phyloP scores from a whole-genome alignment of 2,329 filamentous ascomycete genomes.

The Beauveria scarabaeidicola region DNA sequence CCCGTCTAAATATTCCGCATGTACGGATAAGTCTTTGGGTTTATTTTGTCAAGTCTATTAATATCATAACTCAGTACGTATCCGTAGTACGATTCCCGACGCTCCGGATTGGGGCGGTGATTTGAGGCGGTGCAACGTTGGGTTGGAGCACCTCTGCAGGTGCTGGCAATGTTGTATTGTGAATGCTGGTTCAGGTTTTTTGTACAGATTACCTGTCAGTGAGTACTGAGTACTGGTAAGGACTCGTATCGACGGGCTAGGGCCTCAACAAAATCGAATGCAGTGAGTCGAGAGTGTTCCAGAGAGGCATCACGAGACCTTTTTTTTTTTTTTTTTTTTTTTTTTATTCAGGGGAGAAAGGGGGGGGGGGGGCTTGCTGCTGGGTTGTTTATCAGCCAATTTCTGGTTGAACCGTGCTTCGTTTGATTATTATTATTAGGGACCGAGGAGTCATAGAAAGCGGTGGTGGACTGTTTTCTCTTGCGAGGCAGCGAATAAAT shows the following conservation, averaged over 20 bases:
- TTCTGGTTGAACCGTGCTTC: not conserved
- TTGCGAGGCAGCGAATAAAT: not conserved
- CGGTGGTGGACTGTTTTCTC: not conserved
- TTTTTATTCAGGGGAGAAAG: too few relatives aligned
- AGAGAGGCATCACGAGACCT: conserved; percentile 6
- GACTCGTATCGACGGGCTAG: not conserved
- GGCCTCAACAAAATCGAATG: conserved; percentile 2
- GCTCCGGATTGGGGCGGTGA: not conserved
- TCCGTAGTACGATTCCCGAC: not conserved
- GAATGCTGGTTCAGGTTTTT: not conserved
- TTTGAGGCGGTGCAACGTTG: not conserved
- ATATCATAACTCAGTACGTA: too few relatives aligned
- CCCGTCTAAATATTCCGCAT: too few relatives aligned
- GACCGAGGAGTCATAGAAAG: not conserved
- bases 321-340: not conserved
- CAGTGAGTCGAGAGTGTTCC: not conserved
- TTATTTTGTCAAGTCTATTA: not conserved
- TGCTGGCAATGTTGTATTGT: too few relatives aligned
- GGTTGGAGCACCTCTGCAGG: not conserved
- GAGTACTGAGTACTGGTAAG: not conserved
- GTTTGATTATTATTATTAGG: not conserved
- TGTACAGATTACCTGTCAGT: too few relatives aligned
- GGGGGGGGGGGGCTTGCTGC: not conserved
- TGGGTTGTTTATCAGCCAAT: not conserved
- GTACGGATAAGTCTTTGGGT: not conserved